Evolutionary conservation across 2,329 filamentous ascomycete species (phyloP).

Genomic region (Monilinia polystroma): DNA sequence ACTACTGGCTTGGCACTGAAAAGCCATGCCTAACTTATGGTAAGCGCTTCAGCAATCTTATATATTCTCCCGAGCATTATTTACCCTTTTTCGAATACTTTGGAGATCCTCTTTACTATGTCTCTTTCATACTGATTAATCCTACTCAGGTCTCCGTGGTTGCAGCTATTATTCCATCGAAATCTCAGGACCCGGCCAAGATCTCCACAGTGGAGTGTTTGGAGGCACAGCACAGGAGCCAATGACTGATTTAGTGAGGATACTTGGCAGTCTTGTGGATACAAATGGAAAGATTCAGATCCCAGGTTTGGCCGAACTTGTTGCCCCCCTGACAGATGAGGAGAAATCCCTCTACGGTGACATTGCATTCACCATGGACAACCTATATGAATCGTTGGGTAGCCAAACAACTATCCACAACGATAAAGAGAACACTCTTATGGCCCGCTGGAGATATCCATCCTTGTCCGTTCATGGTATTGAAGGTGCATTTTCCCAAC

Average conservation of each 20-base stretch:
- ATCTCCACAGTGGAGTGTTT: slow-evolving; percentile 96
- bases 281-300: slow-evolving; percentile 90
- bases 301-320: slow-evolving; percentile 89
- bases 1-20: slow-evolving; percentile 99
- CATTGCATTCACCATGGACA: slow-evolving; percentile 96
- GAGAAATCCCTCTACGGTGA: slow-evolving; percentile 84
- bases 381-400: slow-evolving; percentile 87
- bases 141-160: slow-evolving; percentile 66
- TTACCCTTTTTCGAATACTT: neutral
- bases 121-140: neutral
- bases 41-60: slow-evolving; percentile 2
- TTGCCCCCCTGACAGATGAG: slow-evolving; percentile 81
- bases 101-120: neutral
- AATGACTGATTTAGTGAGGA: slow-evolving; percentile 89
- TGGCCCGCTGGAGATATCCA: slow-evolving; percentile 94
- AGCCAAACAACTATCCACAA: slow-evolving; percentile 83
- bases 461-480: slow-evolving; percentile 92
- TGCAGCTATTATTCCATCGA: slow-evolving; percentile 98
- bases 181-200: slow-evolving; percentile 85
- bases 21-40: slow-evolving; percentile 96
- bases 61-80: neutral
- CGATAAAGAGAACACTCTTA: slow-evolving; percentile 88
- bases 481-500: slow-evolving; percentile 89
- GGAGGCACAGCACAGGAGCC: slow-evolving; percentile 95
- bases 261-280: slow-evolving; percentile 84